phyloP scores from a whole-genome alignment of 345 rosid species.

The Toxicodendron radicans region DNA sequence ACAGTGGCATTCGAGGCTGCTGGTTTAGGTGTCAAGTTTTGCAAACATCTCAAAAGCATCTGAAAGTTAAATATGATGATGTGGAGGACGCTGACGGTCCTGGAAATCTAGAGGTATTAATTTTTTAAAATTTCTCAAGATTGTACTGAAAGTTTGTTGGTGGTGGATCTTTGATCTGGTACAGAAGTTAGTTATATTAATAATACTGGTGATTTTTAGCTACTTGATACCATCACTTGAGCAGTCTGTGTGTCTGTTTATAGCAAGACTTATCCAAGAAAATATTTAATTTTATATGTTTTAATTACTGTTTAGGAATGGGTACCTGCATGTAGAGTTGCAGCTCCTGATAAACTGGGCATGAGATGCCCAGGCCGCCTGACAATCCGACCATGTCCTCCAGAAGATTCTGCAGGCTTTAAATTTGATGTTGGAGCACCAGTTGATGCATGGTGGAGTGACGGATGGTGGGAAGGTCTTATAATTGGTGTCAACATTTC shows the following conservation, averaged over 20 bases:
- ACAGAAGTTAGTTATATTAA: background rate
- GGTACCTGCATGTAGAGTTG: slow-evolving; percentile 36
- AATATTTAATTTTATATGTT: background rate
- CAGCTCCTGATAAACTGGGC: slow-evolving; percentile 45
- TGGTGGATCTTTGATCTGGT: background rate
- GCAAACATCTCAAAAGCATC: slow-evolving; percentile 24
- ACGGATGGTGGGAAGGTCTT: slow-evolving; percentile 64
- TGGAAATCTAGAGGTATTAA: slow-evolving; percentile 42
- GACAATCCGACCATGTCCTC: slow-evolving; percentile 43
- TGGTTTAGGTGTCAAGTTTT: slow-evolving; percentile 53
- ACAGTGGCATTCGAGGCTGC: slow-evolving; percentile 59
- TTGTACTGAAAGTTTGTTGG: background rate
- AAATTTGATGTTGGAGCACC: slow-evolving; percentile 36
- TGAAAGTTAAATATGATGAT: slow-evolving; percentile 44
- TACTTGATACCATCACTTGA: background rate
- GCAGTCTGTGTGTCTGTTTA: background rate
- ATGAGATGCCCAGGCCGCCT: slow-evolving; percentile 45
- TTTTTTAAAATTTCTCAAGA: background rate
- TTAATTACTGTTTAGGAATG: slow-evolving; percentile 41
- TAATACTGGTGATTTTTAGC: background rate
- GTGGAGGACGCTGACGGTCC: slow-evolving; percentile 39
- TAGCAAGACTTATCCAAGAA: background rate
- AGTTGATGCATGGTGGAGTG: slow-evolving; percentile 52
- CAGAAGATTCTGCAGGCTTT: slow-evolving; percentile 13
- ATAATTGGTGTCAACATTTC: slow-evolving; percentile 20